A percentile compares a stretch with the other conserved stretches of the same genome.
Evolutionary conservation across 1,139 yeast genomes (phyloP).

Genomic region (Sugiyamaella pinicola): DNA sequence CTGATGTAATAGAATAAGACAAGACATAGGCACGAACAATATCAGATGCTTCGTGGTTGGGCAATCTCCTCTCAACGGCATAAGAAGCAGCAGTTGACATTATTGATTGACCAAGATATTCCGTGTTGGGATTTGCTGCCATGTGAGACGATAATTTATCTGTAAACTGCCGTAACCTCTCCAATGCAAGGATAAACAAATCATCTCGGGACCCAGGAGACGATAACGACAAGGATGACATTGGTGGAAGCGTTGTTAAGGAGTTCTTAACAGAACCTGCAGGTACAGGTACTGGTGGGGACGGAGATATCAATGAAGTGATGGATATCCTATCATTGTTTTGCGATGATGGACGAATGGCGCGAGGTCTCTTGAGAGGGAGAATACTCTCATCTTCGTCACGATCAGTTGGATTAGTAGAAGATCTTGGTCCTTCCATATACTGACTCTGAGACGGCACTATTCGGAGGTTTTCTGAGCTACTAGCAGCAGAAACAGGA

Average conservation of each 20-base stretch:
- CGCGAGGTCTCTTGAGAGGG: constrained; percentile 6
- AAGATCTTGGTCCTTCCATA: background rate
- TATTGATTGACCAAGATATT: constrained; percentile 59
- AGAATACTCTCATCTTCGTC: background rate
- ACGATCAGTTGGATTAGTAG: background rate
- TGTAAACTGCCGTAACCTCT: constrained; percentile 21
- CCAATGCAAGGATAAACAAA: constrained; percentile 19
- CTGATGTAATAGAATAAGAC: constrained; percentile 25
- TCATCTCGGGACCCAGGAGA: constrained; percentile 16
- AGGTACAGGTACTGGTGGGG: constrained; percentile 3
- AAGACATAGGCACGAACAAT: constrained; percentile 25
- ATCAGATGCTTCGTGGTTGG: constrained; percentile 15
- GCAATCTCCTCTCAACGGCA: constrained; percentile 50
- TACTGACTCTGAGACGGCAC: background rate
- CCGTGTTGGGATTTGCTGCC: constrained; percentile 42
- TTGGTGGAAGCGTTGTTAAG: constrained; percentile 19
- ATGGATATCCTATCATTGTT: constrained; percentile 20
- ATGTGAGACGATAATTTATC: constrained; percentile 14
- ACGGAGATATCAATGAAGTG: constrained; percentile 17
- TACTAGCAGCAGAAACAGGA: background rate
- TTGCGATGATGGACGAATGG: constrained; percentile 7
- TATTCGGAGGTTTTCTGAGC: background rate
- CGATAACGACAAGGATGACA: constrained; percentile 22
- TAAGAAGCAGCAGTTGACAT: constrained; percentile 59
- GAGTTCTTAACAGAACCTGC: background rate